Conservation (phyloP, 2,329 filamentous ascomycete species). For the Phialocephala sp. region DNA sequence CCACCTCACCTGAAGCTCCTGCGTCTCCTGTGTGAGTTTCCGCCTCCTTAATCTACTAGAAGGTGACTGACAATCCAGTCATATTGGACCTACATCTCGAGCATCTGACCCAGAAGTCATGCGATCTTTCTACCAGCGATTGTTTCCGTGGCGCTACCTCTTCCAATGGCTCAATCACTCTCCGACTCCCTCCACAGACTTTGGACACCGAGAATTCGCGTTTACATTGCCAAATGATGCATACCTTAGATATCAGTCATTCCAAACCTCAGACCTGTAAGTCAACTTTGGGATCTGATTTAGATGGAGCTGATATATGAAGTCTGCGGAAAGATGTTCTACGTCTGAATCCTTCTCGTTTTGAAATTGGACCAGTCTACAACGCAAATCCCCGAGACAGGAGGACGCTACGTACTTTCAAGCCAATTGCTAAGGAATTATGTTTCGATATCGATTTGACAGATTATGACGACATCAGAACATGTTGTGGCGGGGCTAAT, state of each 20-base stretch:
- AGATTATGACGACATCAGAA: constrained; percentile 96
- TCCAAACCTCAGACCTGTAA: constrained; percentile 67
- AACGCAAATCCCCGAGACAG: constrained; percentile 91
- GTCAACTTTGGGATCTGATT: constrained; percentile 32
- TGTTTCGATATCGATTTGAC: constrained; percentile 99
- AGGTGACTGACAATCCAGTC: constrained; percentile 39
- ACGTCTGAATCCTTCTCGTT: constrained; percentile 85
- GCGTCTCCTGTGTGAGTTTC: constrained; percentile 51
- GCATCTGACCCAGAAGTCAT: constrained; percentile 83
- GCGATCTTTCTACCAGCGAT: constrained; percentile 91
- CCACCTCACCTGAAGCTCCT: constrained; percentile 51
- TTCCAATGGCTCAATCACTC: constrained; percentile 99
- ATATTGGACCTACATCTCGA: constrained; percentile 46
- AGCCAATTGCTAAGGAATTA: constrained; percentile 87
- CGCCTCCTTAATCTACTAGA: background rate
- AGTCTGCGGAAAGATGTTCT: constrained; percentile 91
- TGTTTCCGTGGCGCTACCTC: constrained; percentile 92
- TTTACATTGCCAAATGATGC: constrained; percentile 93
- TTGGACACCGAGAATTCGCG: constrained; percentile 92
- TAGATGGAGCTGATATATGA: constrained; percentile 30
- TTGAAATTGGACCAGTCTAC: constrained; percentile 99
- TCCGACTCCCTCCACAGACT: constrained; percentile 83
- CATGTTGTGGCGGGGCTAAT: constrained; percentile 90
- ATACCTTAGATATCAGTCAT: constrained; percentile 90
- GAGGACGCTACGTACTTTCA: constrained; percentile 87